A percentile compares a stretch with the other conserved stretches of the same genome.
These are phyloP conservation scores for Raddia distichophylla DNA, from an alignment of 176 grass and related monocot species.

Conservation along the genomic window DNA sequence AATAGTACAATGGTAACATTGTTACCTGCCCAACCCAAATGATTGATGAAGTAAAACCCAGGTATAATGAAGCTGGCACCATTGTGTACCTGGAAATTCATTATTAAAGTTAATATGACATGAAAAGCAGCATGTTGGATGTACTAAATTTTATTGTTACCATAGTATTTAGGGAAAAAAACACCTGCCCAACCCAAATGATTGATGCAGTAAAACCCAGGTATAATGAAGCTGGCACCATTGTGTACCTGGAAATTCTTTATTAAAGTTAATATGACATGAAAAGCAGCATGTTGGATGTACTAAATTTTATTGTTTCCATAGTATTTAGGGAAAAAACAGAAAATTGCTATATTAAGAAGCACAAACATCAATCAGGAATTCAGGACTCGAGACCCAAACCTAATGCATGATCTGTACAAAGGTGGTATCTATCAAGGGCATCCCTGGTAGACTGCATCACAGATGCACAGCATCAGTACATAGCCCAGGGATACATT, in stretches of 20 bases:
- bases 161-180: background rate
- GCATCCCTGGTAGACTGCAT: background rate
- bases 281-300: background rate
- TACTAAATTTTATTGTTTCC: background rate
- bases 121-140: background rate
- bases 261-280: constrained; percentile 1
- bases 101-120: constrained; percentile 9
- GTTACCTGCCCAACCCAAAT: constrained; percentile 96
- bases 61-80: constrained; percentile 84
- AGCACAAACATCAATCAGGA: background rate
- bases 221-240: constrained; percentile 88
- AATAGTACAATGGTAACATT: background rate
- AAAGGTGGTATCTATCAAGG: background rate
- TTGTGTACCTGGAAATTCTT: constrained; percentile 74
- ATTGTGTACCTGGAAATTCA: constrained; percentile 80
- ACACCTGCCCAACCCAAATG: constrained; percentile 96
- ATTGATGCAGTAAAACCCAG: constrained; percentile 91
- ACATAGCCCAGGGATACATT: background rate
- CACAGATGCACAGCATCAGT: background rate
- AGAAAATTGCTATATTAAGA: background rate
- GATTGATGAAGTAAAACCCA: constrained; percentile 90
- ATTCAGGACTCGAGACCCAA: background rate
- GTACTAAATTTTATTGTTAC: background rate
- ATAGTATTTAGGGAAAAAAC: background rate
- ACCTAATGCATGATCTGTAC: background rate